phyloP scores from a whole-genome alignment of 2,329 filamentous ascomycete genomes.

The Parastagonospora avenae region DNA sequence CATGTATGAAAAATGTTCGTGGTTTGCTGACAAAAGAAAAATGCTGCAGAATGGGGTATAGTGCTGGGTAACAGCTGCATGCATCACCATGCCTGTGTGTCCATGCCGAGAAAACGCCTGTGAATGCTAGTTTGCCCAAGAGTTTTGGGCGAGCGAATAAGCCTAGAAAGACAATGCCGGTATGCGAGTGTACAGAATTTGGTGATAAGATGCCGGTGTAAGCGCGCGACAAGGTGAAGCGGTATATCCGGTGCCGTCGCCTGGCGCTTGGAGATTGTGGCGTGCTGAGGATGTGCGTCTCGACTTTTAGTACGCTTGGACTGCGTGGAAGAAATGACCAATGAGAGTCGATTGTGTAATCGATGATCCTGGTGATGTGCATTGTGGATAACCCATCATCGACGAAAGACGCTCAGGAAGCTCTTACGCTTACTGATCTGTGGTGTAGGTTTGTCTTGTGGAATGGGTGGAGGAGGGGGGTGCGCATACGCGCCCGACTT shows the following conservation, averaged over 20 bases:
- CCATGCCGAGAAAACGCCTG: slow-evolving; percentile 6
- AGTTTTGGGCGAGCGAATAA: slow-evolving; percentile 4
- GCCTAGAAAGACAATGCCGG: neutral
- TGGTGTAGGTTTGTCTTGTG: slow-evolving; percentile 35
- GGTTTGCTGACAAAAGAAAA: slow-evolving; percentile 1
- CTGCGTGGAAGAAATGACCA: neutral
- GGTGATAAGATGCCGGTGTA: slow-evolving; percentile 2
- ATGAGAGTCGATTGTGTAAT: neutral
- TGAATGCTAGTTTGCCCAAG: slow-evolving; percentile 6
- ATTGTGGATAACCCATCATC: slow-evolving; percentile 16
- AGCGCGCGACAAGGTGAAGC: slow-evolving; percentile 6
- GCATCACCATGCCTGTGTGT: slow-evolving; percentile 5
- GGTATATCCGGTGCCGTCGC: neutral
- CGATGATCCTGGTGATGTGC: neutral
- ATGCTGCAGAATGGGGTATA: slow-evolving; percentile 6
- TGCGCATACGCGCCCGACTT: slow-evolving; percentile 19
- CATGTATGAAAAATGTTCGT: neutral
- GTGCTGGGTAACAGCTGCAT: neutral
- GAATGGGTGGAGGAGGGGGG: slow-evolving; percentile 35
- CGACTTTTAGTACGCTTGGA: slow-evolving; percentile 3
- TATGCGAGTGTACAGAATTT: slow-evolving; percentile 11
- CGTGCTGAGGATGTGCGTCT: neutral
- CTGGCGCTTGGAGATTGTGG: slow-evolving; percentile 2
- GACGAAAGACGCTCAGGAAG: slow-evolving; percentile 52
- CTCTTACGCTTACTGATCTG: slow-evolving; percentile 55